phyloP scores from a whole-genome alignment of 768 basidiomycete species.

The Tephrocybe sp. region DNA sequence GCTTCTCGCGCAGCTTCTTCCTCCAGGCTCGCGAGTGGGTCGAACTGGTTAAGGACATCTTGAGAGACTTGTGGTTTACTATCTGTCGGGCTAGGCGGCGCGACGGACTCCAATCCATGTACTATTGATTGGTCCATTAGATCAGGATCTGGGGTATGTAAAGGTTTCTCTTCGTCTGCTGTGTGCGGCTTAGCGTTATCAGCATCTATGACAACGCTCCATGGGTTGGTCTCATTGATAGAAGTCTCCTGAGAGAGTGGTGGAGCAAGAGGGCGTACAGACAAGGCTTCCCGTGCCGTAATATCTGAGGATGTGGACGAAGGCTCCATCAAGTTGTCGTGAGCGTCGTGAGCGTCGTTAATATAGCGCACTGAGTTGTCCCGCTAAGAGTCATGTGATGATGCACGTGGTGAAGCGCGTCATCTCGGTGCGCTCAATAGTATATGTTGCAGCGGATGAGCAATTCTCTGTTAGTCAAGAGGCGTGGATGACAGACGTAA shows the following conservation, averaged over 20 bases:
- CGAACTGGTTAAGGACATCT: slow-evolving; percentile 63
- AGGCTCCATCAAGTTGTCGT: slow-evolving; percentile 14
- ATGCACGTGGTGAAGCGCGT: background rate
- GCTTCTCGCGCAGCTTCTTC: slow-evolving; percentile 62
- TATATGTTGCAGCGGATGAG: too few relatives aligned
- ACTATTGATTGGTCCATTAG: slow-evolving; percentile 40
- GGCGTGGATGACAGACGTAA: too few relatives aligned
- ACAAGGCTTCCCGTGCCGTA: background rate
- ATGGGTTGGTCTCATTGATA: slow-evolving; percentile 38
- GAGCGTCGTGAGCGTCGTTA: slow-evolving; percentile 13
- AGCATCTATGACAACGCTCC: slow-evolving; percentile 31
- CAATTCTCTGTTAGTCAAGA: too few relatives aligned
- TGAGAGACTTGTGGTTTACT: slow-evolving; percentile 27
- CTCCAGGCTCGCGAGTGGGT: slow-evolving; percentile 60
- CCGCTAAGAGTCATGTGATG: slow-evolving; percentile 1
- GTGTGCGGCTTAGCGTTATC: slow-evolving; percentile 17
- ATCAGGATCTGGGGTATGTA: slow-evolving; percentile 44
- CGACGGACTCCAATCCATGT: slow-evolving; percentile 32
- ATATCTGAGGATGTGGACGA: background rate
- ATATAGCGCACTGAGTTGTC: background rate
- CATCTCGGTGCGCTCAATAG: too few relatives aligned
- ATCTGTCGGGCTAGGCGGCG: slow-evolving; percentile 17
- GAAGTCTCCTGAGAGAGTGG: slow-evolving; percentile 6
- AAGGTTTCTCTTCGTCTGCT: slow-evolving; percentile 19
- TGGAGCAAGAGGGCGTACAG: background rate